A percentile compares a stretch with the other conserved stretches of the same genome.
Evolutionary conservation across 2,329 filamentous ascomycete genomes (phyloP).

Genomic region (Furcasterigmium sp.): DNA sequence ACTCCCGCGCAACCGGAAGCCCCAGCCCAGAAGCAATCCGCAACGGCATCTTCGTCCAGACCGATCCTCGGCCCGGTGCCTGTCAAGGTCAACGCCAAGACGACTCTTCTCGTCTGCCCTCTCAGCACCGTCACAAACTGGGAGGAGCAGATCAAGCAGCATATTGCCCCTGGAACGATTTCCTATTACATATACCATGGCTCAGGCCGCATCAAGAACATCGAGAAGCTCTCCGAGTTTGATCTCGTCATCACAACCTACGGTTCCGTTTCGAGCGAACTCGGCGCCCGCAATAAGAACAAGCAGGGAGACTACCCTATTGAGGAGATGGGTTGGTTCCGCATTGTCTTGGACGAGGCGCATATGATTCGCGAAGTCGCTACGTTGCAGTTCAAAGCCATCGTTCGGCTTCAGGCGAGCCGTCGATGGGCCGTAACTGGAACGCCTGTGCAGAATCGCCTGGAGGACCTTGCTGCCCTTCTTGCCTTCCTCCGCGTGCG

Average conservation of each 20-base stretch:
- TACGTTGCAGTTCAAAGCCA: conserved; percentile 78
- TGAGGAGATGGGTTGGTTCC: conserved; percentile 82
- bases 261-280: conserved; percentile 77
- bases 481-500: conserved; percentile 79
- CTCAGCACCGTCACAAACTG: conserved; percentile 91
- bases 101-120: conserved; percentile 83
- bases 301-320: conserved; percentile 61
- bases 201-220: conserved; percentile 64
- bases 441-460: conserved; percentile 88
- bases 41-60: conserved; percentile 4
- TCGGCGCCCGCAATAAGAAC: conserved; percentile 55
- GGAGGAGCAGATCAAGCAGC: conserved; percentile 85
- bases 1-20: conserved; percentile 44
- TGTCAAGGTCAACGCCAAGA: conserved; percentile 63
- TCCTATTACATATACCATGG: conserved; percentile 86
- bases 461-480: conserved; percentile 84
- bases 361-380: conserved; percentile 87
- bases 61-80: conserved; percentile 39
- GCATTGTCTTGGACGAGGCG: conserved; percentile 89
- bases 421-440: conserved; percentile 96
- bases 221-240: conserved; percentile 62
- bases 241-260: conserved; percentile 93
- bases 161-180: conserved; percentile 61
- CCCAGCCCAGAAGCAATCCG: conserved; percentile 27
- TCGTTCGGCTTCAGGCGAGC: conserved; percentile 72